These are phyloP conservation scores for Hortiboletus flavorubellus DNA, from an alignment of 768 basidiomycete species.

Conservation along the genomic window DNA sequence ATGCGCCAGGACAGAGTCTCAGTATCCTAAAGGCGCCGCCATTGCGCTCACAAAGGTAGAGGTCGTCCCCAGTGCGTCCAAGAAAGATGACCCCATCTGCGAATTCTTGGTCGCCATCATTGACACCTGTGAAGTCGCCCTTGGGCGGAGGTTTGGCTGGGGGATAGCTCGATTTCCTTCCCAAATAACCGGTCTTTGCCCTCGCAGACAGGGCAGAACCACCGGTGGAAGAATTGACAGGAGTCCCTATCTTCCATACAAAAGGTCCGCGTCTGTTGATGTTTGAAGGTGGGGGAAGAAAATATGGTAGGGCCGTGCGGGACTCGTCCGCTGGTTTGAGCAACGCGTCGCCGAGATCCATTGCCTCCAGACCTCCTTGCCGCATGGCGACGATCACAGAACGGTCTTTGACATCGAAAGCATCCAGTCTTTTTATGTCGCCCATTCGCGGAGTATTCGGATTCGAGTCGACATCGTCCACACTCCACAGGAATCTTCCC, in stretches of 20 bases:
- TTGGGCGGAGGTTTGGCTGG: constrained; percentile 47
- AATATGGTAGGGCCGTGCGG: constrained; percentile 67
- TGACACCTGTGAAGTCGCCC: constrained; percentile 45
- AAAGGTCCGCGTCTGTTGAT: constrained; percentile 71
- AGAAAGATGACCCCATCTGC: constrained; percentile 76
- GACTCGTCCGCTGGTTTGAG: constrained; percentile 80
- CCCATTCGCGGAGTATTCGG: constrained; percentile 53
- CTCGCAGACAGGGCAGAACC: constrained; percentile 41
- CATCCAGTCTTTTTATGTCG: constrained; percentile 79
- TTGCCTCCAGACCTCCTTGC: constrained; percentile 80
- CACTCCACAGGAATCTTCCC: constrained; percentile 75
- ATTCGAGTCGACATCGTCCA: constrained; percentile 50
- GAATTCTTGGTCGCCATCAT: constrained; percentile 52
- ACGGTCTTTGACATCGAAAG: constrained; percentile 72
- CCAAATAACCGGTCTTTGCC: constrained; percentile 38
- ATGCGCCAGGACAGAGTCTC: constrained; percentile 49
- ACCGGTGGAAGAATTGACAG: constrained; percentile 44
- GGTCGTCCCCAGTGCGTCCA: constrained; percentile 70
- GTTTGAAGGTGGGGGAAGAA: constrained; percentile 55
- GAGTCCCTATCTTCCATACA: constrained; percentile 81
- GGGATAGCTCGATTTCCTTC: constrained; percentile 49
- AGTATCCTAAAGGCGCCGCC: constrained; percentile 72
- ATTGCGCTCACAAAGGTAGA: constrained; percentile 81
- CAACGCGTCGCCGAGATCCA: constrained; percentile 76
- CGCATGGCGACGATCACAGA: constrained; percentile 83